Conservation (phyloP, 805 yeast genomes). For the Pichia californica region DNA sequence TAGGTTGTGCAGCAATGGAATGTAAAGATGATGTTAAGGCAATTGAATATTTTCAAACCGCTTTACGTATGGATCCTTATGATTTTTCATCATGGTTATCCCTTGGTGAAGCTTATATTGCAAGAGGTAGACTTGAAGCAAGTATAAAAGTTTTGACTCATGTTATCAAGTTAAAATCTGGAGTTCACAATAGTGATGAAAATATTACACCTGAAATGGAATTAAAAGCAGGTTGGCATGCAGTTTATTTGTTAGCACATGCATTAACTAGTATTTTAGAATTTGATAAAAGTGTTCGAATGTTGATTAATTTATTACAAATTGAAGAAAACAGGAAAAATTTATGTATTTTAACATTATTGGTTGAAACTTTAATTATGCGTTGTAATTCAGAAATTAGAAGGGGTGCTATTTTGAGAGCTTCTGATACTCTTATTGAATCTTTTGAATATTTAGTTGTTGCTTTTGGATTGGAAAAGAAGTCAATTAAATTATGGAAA, state of each 20-base stretch:
- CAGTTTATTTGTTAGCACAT: constrained; percentile 60
- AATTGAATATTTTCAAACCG: constrained; percentile 82
- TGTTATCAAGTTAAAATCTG: constrained; percentile 48
- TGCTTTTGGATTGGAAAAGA: constrained; percentile 18
- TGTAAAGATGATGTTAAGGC: constrained; percentile 69
- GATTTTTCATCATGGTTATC: constrained; percentile 90
- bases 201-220: constrained; percentile 12
- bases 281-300: constrained; percentile 51
- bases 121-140: constrained; percentile 82
- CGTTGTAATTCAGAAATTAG: constrained; percentile 45
- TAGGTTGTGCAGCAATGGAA: constrained; percentile 75
- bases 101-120: constrained; percentile 89
- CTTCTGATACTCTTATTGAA: constrained; percentile 39
- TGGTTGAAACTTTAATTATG: constrained; percentile 51
- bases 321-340: constrained; percentile 19
- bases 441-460: constrained; percentile 30
- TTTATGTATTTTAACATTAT: constrained; percentile 40
- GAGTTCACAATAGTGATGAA: constrained; percentile 8
- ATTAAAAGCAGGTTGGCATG: constrained; percentile 42
- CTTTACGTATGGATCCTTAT: constrained; percentile 57
- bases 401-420: constrained; percentile 64
- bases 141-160: constrained; percentile 74
- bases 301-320: constrained; percentile 37
- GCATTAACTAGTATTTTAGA: constrained; percentile 60
- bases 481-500: constrained; percentile 61